Evolutionary conservation across 352 stramenopile genomes (phyloP).

Genomic region (Phytopythium cucurbitacearum): DNA sequence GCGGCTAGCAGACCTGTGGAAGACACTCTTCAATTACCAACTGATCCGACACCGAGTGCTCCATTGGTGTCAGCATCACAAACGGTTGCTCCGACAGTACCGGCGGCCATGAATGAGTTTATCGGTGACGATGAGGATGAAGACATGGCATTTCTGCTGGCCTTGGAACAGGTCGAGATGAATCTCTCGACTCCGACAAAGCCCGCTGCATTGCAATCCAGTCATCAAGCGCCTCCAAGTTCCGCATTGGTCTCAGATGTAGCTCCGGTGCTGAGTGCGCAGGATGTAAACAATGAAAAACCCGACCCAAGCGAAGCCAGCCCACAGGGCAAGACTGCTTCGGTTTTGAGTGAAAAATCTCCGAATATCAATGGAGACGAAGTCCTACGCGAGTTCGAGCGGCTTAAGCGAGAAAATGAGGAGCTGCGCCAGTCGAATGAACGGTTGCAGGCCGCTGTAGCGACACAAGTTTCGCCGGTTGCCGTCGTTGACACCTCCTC

Average conservation of each 20-base stretch:
- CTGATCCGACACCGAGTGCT: neutral
- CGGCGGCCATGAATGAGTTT: constrained; percentile 33
- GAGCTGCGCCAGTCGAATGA: constrained; percentile 60
- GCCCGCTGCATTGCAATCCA: neutral
- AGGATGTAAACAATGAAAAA: no score
- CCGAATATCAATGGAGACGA: constrained; percentile 11
- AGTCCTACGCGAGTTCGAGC: constrained; percentile 56
- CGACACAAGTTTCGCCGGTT: neutral
- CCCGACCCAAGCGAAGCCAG: neutral
- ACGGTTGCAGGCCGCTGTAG: constrained; percentile 37
- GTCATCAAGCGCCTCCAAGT: no score
- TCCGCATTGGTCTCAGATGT: no score
- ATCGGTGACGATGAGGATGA: constrained; percentile 62
- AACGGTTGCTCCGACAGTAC: neutral
- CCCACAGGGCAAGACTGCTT: neutral
- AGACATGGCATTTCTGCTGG: constrained; percentile 59
- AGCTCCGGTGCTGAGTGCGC: no score
- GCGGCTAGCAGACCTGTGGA: neutral
- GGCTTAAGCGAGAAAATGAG: constrained; percentile 64
- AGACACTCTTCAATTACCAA: no score
- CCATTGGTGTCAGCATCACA: neutral
- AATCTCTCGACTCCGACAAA: constrained; percentile 33
- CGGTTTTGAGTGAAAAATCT: neutral
- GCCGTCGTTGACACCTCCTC: no score
- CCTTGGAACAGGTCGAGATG: constrained; percentile 59